phyloP scores from a whole-genome alignment of 2,329 filamentous ascomycete species.

The Tetracladium maxilliforme region DNA sequence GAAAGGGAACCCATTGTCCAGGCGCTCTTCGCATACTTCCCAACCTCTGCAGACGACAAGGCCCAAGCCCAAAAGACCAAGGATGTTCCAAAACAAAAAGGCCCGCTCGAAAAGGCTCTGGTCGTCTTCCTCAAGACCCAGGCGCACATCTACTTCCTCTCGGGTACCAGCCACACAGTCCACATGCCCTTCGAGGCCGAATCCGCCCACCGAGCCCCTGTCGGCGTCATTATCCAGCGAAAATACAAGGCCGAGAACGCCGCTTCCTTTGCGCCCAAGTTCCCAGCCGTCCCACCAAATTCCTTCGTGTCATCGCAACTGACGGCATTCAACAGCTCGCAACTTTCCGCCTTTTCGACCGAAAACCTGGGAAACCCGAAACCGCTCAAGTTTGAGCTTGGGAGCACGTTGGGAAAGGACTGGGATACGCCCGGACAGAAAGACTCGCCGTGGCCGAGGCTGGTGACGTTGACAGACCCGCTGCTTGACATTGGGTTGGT shows the following conservation, averaged over 20 bases:
- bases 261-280: slow-evolving; percentile 36
- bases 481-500: slow-evolving; percentile 75
- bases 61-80: too few relatives aligned
- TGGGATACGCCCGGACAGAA: slow-evolving; percentile 39
- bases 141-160: slow-evolving; percentile 83
- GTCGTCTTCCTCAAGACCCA: slow-evolving; percentile 89
- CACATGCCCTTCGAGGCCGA: slow-evolving; percentile 94
- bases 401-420: slow-evolving; percentile 38
- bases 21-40: slow-evolving; percentile 74
- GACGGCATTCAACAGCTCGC: slow-evolving; percentile 32
- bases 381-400: slow-evolving; percentile 33
- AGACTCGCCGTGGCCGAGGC: slow-evolving; percentile 51
- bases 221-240: slow-evolving; percentile 75
- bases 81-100: slow-evolving; percentile 4
- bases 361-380: slow-evolving; percentile 41
- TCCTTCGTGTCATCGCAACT: slow-evolving; percentile 66
- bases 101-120: slow-evolving; percentile 35
- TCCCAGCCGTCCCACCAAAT: slow-evolving; percentile 57
- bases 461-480: slow-evolving; percentile 78
- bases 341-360: slow-evolving; percentile 37
- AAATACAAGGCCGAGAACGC: slow-evolving; percentile 42
- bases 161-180: slow-evolving; percentile 75
- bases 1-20: slow-evolving; percentile 81
- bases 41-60: slow-evolving; percentile 18
- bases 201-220: slow-evolving; percentile 65